Evolutionary conservation across 129 eudicot species (phyloP), one percentile per base, ranked within the genome.

Genomic region (Tanacetum coccineum): DNA sequence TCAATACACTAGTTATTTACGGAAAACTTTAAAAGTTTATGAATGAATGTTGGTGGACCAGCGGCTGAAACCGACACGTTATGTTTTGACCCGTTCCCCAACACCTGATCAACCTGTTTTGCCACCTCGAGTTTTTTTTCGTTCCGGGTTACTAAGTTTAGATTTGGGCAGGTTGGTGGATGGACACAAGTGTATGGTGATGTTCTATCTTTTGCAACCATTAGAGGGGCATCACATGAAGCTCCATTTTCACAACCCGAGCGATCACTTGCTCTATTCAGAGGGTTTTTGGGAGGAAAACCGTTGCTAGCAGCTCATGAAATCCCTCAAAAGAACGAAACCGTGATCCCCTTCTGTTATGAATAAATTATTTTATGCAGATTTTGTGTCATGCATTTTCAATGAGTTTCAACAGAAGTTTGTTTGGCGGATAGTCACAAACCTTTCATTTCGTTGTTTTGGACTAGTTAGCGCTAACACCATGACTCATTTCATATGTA

Each of bases 111-210:
- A 14, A 19, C 14, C 58, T 11, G 20, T 26, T 40, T 69, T 42
- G 1, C 30, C n/a, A 36, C 13, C 6, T 20, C 26, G 17, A 18
- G 30, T 62, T 72, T 36, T 9, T 11, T 36, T 52, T 39, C 6
- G 30, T 14, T 47, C 60, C 25, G 40, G 13, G 36, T 60, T 58
- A 56, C 32, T 36, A 62, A 20, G 53, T 59, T 61, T 19, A 62
- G 39, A 10, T 39, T 48, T 63, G 47, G 21, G 68, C 71, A 88
- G 96, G 93, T 83, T 74, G 96, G 75, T 65, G 96, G 96, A 45
- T 88, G 96, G 96, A 85, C 85, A 30, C 96, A 88, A 76, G 93
- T 74, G 12, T 85, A 85, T 66, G 89, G 93, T 13, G 89, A 88
- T 30, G 54, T 57, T 6, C 66, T 88, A 53, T 58, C 87, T 8